These are phyloP conservation scores for Micromonas pusilla DNA, from an alignment of 139 green algal species.

Conservation along the genomic window DNA sequence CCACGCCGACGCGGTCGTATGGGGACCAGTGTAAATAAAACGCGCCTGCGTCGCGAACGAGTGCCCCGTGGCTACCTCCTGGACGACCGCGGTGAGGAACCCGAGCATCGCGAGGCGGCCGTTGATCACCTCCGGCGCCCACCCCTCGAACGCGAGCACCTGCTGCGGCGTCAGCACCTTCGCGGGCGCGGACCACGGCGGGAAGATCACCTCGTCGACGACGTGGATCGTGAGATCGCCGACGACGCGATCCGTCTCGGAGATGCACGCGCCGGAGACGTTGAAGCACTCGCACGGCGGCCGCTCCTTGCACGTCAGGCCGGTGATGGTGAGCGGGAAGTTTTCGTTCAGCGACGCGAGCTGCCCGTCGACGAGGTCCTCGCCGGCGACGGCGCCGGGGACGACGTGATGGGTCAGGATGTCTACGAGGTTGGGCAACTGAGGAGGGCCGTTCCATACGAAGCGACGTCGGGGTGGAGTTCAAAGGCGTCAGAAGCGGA, in stretches of 20 bases:
- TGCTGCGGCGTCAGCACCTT: slow-evolving; percentile 17
- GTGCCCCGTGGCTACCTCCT: slow-evolving; percentile 47
- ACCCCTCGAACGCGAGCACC: slow-evolving; percentile 28
- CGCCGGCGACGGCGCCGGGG: not conserved
- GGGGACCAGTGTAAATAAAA: too few relatives aligned
- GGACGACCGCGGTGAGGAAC: slow-evolving; percentile 45
- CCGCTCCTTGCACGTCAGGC: not conserved
- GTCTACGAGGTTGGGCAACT: slow-evolving; percentile 1
- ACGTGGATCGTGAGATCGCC: slow-evolving; percentile 2
- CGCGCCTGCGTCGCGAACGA: slow-evolving; percentile 49
- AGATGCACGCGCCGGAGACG: not conserved
- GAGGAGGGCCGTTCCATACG: too few relatives aligned
- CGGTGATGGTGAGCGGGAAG: not conserved
- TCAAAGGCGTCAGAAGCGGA: too few relatives aligned
- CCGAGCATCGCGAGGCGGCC: slow-evolving; percentile 67
- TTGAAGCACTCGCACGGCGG: not conserved
- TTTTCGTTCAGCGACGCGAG: not conserved
- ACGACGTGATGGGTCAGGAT: slow-evolving; percentile 24
- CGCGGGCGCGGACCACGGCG: not conserved
- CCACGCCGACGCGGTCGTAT: too few relatives aligned
- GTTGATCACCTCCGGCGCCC: slow-evolving; percentile 70
- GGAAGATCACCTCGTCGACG: slow-evolving; percentile 12
- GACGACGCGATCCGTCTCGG: not conserved
- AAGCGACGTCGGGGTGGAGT: too few relatives aligned
- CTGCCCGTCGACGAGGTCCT: not conserved